phyloP scores from a whole-genome alignment of 331 rosid species.

The Quercus lobata region DNA sequence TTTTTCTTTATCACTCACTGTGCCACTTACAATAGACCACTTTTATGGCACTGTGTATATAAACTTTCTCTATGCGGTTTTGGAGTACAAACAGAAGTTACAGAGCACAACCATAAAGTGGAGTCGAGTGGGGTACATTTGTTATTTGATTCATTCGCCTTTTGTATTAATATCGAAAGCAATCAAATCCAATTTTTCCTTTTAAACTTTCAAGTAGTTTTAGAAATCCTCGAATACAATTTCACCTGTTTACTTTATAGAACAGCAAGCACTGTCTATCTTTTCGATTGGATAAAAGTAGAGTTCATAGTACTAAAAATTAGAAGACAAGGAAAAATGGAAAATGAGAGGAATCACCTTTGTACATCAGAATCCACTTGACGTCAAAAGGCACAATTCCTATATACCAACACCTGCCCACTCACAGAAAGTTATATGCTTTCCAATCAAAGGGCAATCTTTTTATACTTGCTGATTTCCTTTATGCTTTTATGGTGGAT shows the following conservation, averaged over 20 bases:
- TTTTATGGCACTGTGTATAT: too few relatives aligned
- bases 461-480: not conserved
- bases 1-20: rapidly evolving
- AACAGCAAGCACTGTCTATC: not conserved
- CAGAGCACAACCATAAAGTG: too few relatives aligned
- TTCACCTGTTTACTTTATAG: not conserved
- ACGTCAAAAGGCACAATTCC: not conserved
- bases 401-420: not conserved
- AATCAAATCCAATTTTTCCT: too few relatives aligned
- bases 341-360: not conserved
- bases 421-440: not conserved
- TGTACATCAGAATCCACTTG: not conserved
- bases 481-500: not conserved
- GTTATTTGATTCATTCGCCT: too few relatives aligned
- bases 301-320: not conserved
- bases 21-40: rapidly evolving
- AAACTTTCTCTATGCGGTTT: too few relatives aligned
- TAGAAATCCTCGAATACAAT: not conserved
- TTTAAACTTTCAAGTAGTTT: too few relatives aligned
- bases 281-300: too few relatives aligned
- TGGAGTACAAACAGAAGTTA: too few relatives aligned
- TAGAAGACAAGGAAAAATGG: not conserved
- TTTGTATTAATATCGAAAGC: too few relatives aligned
- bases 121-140: too few relatives aligned
- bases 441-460: not conserved